phyloP scores from a whole-genome alignment of 371 early-diverging fungal genomes.

The Apophysomyces elegans region DNA sequence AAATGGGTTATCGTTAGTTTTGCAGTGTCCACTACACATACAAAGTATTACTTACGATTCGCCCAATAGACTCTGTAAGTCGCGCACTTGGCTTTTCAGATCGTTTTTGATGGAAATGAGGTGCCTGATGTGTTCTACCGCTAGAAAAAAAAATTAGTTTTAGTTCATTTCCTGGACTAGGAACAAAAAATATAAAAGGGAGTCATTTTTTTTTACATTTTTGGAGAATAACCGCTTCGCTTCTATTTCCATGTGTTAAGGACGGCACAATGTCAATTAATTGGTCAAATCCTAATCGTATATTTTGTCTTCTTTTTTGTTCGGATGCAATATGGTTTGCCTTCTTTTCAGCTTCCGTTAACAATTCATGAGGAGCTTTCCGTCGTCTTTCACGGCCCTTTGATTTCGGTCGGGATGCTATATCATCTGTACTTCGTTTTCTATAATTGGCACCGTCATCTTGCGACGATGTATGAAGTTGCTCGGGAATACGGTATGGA shows the following conservation, averaged over 20 bases:
- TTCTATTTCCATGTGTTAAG: constrained; percentile 56
- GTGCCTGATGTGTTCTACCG: constrained; percentile 39
- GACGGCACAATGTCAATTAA: constrained; percentile 78
- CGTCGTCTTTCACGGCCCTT: constrained; percentile 23
- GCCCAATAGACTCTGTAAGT: constrained; percentile 31
- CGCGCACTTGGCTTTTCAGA: constrained; percentile 37
- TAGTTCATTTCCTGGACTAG: not conserved
- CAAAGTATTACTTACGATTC: constrained; percentile 35
- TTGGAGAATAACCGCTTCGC: constrained; percentile 56
- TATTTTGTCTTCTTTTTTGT: constrained; percentile 85
- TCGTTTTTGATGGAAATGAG: constrained; percentile 37
- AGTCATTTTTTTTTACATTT: constrained; percentile 39
- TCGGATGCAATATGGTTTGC: constrained; percentile 93
- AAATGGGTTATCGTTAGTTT: not conserved
- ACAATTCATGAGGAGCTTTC: constrained; percentile 60
- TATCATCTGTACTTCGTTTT: not conserved
- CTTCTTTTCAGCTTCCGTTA: constrained; percentile 87
- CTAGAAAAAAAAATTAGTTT: constrained; percentile 8
- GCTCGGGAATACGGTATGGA: not conserved
- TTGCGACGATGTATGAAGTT: not conserved
- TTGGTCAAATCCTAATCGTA: constrained; percentile 79
- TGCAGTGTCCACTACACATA: not conserved
- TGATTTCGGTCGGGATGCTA: not conserved
- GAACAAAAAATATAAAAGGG: not conserved
- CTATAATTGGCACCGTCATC: not conserved